A percentile compares a stretch with the other conserved stretches of the same genome.
Evolutionary conservation across 2,329 filamentous ascomycete species (phyloP).

Genomic region (Alternaria ventricosa): DNA sequence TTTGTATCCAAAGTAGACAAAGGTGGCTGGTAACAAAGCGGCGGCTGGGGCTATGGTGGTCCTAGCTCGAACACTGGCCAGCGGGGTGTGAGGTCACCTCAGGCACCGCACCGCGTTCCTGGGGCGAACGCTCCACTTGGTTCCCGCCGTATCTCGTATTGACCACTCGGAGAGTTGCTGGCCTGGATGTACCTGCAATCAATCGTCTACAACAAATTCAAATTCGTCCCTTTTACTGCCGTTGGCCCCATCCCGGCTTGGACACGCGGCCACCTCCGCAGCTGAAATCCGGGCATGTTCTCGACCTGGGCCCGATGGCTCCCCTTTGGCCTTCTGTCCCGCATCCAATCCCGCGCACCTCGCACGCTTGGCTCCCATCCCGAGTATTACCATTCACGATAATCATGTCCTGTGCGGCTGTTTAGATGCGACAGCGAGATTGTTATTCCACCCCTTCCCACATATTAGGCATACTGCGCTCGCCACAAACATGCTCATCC

Average conservation of each 20-base stretch:
- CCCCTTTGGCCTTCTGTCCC: slow-evolving; percentile 17
- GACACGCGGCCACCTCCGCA: not conserved
- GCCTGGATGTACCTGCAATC: not conserved
- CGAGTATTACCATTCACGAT: slow-evolving; percentile 17
- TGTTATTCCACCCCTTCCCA: not conserved
- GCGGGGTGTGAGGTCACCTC: not conserved
- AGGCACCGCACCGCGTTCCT: not conserved
- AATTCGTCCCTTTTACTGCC: not conserved
- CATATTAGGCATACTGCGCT: not conserved
- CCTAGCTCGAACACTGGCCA: not conserved
- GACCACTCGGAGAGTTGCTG: not conserved
- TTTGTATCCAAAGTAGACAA: not conserved
- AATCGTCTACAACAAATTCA: not conserved
- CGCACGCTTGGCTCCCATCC: slow-evolving; percentile 24
- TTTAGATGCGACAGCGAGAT: slow-evolving; percentile 6
- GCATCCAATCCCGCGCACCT: slow-evolving; percentile 23
- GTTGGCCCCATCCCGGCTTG: not conserved
- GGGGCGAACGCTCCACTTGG: slow-evolving; percentile 4
- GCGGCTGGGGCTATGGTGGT: not conserved
- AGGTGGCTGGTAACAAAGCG: not conserved
- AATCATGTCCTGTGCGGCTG: slow-evolving; percentile 10
- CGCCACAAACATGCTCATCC: slow-evolving; percentile 33
- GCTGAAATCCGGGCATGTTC: slow-evolving; percentile 4
- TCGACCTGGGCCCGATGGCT: slow-evolving; percentile 11
- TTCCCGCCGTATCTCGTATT: not conserved